A percentile compares a stretch with the other conserved stretches of the same genome.
phyloP scores from a whole-genome alignment of 495 filamentous ascomycete species.

The Symbiotaphrina buchneri region DNA sequence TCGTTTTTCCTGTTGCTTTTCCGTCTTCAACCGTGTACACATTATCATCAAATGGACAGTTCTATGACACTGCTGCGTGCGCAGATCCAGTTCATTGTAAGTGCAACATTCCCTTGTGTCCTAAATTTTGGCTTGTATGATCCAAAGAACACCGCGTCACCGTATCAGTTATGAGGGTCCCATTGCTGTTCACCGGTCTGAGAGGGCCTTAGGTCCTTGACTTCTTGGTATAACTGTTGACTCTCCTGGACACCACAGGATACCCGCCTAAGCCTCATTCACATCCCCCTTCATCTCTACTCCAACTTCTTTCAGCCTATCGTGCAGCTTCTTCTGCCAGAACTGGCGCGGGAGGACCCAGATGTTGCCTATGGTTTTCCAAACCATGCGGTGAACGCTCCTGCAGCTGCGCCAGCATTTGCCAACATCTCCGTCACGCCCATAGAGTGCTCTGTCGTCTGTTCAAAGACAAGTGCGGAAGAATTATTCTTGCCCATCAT shows the following conservation, averaged over 20 bases:
- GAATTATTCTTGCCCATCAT: conserved; percentile 54
- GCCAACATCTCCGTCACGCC: conserved; percentile 86
- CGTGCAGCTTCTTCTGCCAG: conserved; percentile 58
- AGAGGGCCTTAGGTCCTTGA: not conserved
- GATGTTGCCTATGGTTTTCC: too few relatives aligned
- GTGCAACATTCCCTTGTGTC: conserved; percentile 6
- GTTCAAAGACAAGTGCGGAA: conserved; percentile 45
- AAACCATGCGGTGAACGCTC: conserved; percentile 14
- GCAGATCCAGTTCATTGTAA: conserved; percentile 32
- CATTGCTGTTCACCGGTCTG: not conserved
- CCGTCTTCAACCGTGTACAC: too few relatives aligned
- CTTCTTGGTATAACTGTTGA: not conserved
- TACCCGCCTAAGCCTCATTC: conserved; percentile 66
- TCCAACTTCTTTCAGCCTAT: conserved; percentile 64
- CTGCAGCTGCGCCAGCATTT: conserved; percentile 44
- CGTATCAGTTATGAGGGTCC: not conserved
- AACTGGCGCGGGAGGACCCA: conserved; percentile 12
- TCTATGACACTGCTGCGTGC: conserved; percentile 27
- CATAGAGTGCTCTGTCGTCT: conserved; percentile 82
- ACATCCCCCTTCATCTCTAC: conserved; percentile 73
- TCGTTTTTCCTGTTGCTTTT: too few relatives aligned
- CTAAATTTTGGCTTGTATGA: not conserved
- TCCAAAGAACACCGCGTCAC: not conserved
- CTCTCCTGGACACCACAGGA: conserved; percentile 31
- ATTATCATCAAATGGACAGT: conserved; percentile 27